Conservation (phyloP, 2,329 filamentous ascomycete species). For the Fusarium dlaminii region DNA sequence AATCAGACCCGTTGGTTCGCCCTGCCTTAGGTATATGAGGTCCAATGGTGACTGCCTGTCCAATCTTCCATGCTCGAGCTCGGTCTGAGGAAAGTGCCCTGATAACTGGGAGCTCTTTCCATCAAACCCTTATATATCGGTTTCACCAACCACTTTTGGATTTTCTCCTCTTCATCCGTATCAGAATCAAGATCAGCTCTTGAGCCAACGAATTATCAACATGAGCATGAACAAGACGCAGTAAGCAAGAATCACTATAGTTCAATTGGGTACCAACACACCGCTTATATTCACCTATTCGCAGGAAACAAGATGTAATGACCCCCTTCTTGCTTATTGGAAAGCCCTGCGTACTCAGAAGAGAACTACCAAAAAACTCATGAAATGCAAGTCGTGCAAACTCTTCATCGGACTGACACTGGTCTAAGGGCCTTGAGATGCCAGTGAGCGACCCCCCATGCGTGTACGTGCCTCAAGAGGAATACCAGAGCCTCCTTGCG, state of each 20-base stretch:
- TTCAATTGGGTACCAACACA: neutral
- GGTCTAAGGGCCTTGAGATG: slow-evolving; percentile 1
- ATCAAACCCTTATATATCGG: neutral
- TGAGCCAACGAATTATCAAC: neutral
- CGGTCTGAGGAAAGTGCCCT: neutral
- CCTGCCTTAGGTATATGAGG: neutral
- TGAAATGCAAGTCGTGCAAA: neutral
- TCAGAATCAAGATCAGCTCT: neutral
- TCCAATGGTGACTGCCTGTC: neutral
- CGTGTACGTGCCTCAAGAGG: slow-evolving; percentile 66
- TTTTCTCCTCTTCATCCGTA: neutral
- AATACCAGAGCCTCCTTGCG: slow-evolving; percentile 69
- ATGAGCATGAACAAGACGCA: slow-evolving; percentile 17
- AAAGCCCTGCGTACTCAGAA: neutral
- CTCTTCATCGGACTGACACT: neutral
- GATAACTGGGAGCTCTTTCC: neutral
- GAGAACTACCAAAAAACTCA: too few relatives aligned
- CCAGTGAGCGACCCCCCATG: slow-evolving; percentile 31
- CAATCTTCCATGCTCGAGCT: neutral
- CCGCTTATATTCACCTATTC: neutral
- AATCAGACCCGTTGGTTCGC: slow-evolving; percentile 19
- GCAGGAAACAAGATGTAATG: slow-evolving; percentile 27
- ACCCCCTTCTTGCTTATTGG: neutral
- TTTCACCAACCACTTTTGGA: neutral
- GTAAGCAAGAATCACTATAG: slow-evolving; percentile 2